A percentile compares a stretch with the other conserved stretches of the same genome.
These are phyloP conservation scores for Asterionellopsis glacialis DNA, from an alignment of 108 stramenopile species.

Conservation along the genomic window DNA sequence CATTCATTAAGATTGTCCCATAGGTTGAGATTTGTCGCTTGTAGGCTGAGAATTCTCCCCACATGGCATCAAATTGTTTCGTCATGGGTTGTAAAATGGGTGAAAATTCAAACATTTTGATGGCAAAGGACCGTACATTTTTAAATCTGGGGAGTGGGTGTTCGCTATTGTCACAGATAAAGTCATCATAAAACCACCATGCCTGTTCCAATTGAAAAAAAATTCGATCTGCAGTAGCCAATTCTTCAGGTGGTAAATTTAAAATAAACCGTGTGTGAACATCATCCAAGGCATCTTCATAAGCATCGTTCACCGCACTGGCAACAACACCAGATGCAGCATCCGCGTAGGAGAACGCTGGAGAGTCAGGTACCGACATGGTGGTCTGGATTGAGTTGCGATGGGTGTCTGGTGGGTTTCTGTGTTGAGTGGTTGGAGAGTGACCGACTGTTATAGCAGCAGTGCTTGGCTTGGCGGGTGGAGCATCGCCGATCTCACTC, in stretches of 20 bases:
- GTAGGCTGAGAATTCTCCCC: constrained; percentile 66
- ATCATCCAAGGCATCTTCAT: constrained; percentile 77
- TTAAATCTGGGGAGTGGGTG: constrained; percentile 53
- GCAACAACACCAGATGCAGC: background rate
- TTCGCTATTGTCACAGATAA: constrained; percentile 52
- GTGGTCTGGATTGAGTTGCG: background rate
- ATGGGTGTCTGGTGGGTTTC: too few relatives aligned
- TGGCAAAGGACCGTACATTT: constrained; percentile 62
- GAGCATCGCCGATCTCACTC: too few relatives aligned
- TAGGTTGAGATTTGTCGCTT: constrained; percentile 79
- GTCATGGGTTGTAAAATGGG: constrained; percentile 47
- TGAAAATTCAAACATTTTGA: constrained; percentile 60
- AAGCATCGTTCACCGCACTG: constrained; percentile 25
- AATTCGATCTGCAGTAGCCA: constrained; percentile 64
- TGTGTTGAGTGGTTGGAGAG: too few relatives aligned
- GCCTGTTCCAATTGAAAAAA: constrained; percentile 92
- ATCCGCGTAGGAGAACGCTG: background rate
- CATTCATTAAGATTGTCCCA: constrained; percentile 73
- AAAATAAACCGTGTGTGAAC: constrained; percentile 86
- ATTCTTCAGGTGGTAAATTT: constrained; percentile 76
- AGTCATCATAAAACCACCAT: constrained; percentile 91
- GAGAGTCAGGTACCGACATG: background rate
- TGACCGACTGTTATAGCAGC: too few relatives aligned
- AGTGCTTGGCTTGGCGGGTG: too few relatives aligned
- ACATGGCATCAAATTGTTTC: constrained; percentile 55